Percentiles rank a stretch among this genome's conserved stretches.
phyloP scores from a whole-genome alignment of 2,329 filamentous ascomycete species.

The Pleoardoris graminearum region DNA sequence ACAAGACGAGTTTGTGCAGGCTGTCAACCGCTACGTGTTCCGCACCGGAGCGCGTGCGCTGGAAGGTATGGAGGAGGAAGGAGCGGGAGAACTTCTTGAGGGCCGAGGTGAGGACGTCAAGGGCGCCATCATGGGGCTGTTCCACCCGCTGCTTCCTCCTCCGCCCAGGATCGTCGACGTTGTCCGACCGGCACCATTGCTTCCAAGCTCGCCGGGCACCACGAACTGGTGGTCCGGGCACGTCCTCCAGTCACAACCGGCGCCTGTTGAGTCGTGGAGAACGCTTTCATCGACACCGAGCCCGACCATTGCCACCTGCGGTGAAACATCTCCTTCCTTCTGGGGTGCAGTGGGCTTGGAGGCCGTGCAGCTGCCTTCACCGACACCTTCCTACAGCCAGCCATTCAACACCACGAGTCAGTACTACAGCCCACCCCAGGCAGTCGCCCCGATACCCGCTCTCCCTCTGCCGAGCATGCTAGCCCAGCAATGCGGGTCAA shows the following conservation, averaged over 20 bases:
- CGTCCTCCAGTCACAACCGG: constrained; percentile 66
- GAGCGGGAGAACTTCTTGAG: constrained; percentile 87
- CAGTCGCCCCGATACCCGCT: constrained; percentile 72
- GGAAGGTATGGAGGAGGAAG: constrained; percentile 95
- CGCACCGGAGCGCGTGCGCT: constrained; percentile 84
- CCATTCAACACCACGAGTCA: constrained; percentile 71
- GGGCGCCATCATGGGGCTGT: constrained; percentile 77
- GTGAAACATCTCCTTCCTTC: constrained; percentile 71
- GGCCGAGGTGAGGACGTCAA: constrained; percentile 95
- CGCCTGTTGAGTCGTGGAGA: constrained; percentile 84
- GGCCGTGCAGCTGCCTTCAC: constrained; percentile 73
- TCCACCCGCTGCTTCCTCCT: constrained; percentile 82
- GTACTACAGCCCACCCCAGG: constrained; percentile 80
- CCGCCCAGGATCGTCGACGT: constrained; percentile 89
- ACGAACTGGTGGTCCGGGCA: constrained; percentile 71
- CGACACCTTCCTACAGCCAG: constrained; percentile 78
- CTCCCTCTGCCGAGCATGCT: constrained; percentile 87
- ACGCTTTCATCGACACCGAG: constrained; percentile 87
- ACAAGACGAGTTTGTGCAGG: constrained; percentile 94
- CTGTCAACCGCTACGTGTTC: constrained; percentile 96
- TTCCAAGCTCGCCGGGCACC: constrained; percentile 77
- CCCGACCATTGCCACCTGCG: constrained; percentile 67
- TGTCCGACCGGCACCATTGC: constrained; percentile 79
- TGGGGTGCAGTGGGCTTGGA: constrained; percentile 80
- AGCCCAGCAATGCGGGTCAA: constrained; percentile 79